Evolutionary conservation across 169 alveolate genomes (phyloP).

Genomic region (Babesia caballi): DNA sequence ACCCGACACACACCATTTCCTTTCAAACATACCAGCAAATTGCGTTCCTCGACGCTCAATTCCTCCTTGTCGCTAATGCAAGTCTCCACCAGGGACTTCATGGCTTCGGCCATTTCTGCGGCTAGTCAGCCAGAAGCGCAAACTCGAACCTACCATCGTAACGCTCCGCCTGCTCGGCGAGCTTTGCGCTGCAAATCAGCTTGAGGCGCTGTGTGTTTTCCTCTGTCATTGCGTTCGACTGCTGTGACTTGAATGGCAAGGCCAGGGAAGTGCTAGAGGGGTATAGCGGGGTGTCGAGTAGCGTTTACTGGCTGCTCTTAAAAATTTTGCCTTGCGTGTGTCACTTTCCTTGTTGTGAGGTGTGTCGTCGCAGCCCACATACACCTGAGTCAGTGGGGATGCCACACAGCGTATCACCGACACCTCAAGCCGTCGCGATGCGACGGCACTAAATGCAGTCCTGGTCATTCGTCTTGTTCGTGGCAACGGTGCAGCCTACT

Average conservation of each 20-base stretch:
- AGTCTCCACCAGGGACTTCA: constrained; percentile 74
- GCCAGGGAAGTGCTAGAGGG: too few relatives aligned
- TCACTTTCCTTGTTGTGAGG: constrained; percentile 17
- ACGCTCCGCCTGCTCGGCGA: constrained; percentile 99
- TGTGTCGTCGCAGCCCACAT: constrained; percentile 1
- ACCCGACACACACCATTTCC: too few relatives aligned
- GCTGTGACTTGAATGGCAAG: constrained; percentile 85
- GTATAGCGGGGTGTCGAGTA: too few relatives aligned
- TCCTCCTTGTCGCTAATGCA: constrained; percentile 83
- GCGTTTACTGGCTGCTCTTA: neutral
- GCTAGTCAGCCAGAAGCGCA: neutral
- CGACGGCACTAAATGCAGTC: too few relatives aligned
- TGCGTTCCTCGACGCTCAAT: constrained; percentile 91
- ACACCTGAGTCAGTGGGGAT: constrained; percentile 43
- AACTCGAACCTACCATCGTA: constrained; percentile 93
- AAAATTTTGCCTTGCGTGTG: neutral
- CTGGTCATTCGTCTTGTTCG: too few relatives aligned
- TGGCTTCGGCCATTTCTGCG: constrained; percentile 79
- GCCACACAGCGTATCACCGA: constrained; percentile 23
- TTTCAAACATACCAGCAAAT: constrained; percentile 69
- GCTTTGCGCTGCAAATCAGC: constrained; percentile 88
- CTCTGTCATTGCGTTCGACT: constrained; percentile 34
- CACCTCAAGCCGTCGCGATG: too few relatives aligned
- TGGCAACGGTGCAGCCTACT: too few relatives aligned
- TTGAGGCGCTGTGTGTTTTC: constrained; percentile 68